Conservation (phyloP, 2,329 filamentous ascomycete species). For the Leptoxyphium fumago region DNA sequence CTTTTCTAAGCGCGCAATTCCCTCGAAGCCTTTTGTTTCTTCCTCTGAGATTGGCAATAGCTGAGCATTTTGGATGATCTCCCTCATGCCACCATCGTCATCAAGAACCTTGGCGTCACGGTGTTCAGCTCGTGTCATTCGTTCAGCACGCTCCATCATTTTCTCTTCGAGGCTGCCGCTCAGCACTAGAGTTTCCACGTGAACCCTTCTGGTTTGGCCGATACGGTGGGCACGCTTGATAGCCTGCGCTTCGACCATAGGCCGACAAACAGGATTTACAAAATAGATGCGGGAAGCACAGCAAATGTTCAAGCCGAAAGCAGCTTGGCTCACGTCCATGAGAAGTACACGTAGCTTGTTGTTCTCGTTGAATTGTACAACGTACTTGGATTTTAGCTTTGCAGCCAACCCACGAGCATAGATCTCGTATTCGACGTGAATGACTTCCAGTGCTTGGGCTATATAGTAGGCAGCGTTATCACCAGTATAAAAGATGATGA, state of each 20-base stretch:
- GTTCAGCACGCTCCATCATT: slow-evolving; percentile 56
- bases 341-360: slow-evolving; percentile 60
- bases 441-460: slow-evolving; percentile 63
- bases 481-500: slow-evolving; percentile 82
- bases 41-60: slow-evolving; percentile 29
- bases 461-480: slow-evolving; percentile 80
- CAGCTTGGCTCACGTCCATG: slow-evolving; percentile 83
- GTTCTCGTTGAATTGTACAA: slow-evolving; percentile 61
- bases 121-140: slow-evolving; percentile 54
- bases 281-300: slow-evolving; percentile 79
- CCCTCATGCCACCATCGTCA: slow-evolving; percentile 42
- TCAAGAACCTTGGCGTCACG: slow-evolving; percentile 41
- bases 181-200: slow-evolving; percentile 74
- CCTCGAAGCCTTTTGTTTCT: slow-evolving; percentile 8
- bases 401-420: slow-evolving; percentile 51
- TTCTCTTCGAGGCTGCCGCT: slow-evolving; percentile 70
- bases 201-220: slow-evolving; percentile 63
- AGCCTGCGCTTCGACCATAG: slow-evolving; percentile 73
- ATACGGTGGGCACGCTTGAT: slow-evolving; percentile 83
- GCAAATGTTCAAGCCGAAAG: slow-evolving; percentile 74
- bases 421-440: slow-evolving; percentile 47
- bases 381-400: slow-evolving; percentile 54
- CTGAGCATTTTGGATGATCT: slow-evolving; percentile 43
- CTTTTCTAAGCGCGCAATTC: no score
- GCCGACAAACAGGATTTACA: slow-evolving; percentile 73